These are phyloP conservation scores for Mytilinidion resinicola DNA, from an alignment of 495 filamentous ascomycete genomes.

Conservation along the genomic window DNA sequence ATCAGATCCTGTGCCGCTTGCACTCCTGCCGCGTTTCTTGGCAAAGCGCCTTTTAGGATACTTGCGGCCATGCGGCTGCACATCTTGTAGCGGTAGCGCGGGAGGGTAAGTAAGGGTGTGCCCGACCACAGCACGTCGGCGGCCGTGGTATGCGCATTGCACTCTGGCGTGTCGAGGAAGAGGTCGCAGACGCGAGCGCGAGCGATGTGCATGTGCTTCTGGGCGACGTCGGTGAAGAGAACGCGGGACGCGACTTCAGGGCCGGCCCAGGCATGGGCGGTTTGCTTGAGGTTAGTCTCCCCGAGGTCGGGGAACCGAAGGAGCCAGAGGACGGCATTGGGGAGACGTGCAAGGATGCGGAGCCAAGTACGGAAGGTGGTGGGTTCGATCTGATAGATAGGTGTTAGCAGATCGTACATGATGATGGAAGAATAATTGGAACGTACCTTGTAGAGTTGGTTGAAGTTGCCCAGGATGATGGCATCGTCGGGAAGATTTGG, in stretches of 20 bases:
- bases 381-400: slow-evolving; percentile 72
- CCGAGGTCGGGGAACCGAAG: slow-evolving; percentile 93
- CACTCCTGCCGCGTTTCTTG: slow-evolving; percentile 59
- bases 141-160: slow-evolving; percentile 96
- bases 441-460: slow-evolving; percentile 95
- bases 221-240: slow-evolving; percentile 93
- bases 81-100: slow-evolving; percentile 97
- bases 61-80: slow-evolving; percentile 96
- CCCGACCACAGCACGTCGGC: slow-evolving; percentile 95
- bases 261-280: slow-evolving; percentile 76
- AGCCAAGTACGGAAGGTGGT: slow-evolving; percentile 96
- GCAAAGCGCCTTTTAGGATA: slow-evolving; percentile 83
- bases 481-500: slow-evolving; percentile 74
- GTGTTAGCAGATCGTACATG: slow-evolving; percentile 5
- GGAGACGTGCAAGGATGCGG: slow-evolving; percentile 78
- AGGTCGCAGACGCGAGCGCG: slow-evolving; percentile 88
- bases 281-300: slow-evolving; percentile 74
- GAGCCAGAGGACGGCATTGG: slow-evolving; percentile 90
- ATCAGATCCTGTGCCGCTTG: slow-evolving; percentile 69
- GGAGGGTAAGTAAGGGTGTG: slow-evolving; percentile 87
- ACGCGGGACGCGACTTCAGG: slow-evolving; percentile 84
- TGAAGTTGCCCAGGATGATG: slow-evolving; percentile 96
- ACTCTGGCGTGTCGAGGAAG: slow-evolving; percentile 96
- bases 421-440: not conserved
- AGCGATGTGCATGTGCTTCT: slow-evolving; percentile 90